Conservation (phyloP, 129 eudicot species). For the Lactuca sativa region DNA sequence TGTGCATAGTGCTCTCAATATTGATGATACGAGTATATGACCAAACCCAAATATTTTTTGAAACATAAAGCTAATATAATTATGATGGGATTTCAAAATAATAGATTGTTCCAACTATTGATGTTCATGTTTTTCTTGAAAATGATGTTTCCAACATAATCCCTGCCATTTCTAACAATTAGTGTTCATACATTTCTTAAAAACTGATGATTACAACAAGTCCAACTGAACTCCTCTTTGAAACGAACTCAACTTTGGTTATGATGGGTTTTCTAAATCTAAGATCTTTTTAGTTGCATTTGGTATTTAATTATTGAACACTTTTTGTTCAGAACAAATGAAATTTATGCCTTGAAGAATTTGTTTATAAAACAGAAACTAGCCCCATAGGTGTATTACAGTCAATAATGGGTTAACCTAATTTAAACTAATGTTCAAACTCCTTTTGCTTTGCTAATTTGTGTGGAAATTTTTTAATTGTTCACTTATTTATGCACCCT, state of each 20-base stretch:
- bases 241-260: constrained; percentile 17
- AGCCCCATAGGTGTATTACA: no score
- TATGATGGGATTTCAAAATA: constrained; percentile 10
- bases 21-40: constrained; percentile 7
- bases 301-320: no score
- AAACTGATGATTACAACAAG: constrained; percentile 13
- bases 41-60: constrained; percentile 13
- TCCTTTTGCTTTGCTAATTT: no score
- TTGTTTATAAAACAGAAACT: no score
- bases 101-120: constrained; percentile 9
- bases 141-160: constrained; percentile 13
- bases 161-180: constrained; percentile 6
- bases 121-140: constrained; percentile 26
- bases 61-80: background rate
- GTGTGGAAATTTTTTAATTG: no score
- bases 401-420: no score
- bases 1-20: background rate
- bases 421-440: no score
- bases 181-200: background rate
- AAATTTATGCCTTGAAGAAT: no score
- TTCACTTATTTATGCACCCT: no score
- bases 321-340: no score
- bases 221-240: constrained; percentile 5
- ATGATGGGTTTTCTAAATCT: constrained; percentile 10
- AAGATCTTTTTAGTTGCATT: constrained; percentile 12